Percentiles rank a stretch among this genome's conserved stretches.
phyloP scores from a whole-genome alignment of 2,329 filamentous ascomycete species.

The Grosmannia serpens region DNA sequence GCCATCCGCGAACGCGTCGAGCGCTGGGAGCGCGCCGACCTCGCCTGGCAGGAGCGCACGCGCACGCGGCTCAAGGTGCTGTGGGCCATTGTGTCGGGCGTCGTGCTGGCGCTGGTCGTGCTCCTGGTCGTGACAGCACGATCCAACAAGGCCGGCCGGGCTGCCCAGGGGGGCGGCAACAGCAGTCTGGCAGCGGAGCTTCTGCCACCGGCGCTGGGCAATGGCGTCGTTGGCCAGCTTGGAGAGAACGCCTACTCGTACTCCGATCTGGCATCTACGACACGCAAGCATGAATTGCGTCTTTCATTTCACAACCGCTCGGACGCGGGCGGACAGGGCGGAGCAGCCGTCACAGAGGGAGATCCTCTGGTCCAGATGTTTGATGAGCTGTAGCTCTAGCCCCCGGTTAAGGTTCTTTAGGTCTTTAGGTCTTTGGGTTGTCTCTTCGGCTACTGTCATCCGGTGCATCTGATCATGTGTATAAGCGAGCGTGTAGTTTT shows the following conservation, averaged over 20 bases:
- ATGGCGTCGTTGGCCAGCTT: not conserved
- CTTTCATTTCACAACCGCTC: slow-evolving; percentile 3
- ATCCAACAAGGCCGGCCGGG: slow-evolving; percentile 13
- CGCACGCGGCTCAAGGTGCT: slow-evolving; percentile 48
- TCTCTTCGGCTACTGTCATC: not conserved
- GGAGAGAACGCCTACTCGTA: not conserved
- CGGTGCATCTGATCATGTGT: not conserved
- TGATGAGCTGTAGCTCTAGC: slow-evolving; percentile 6
- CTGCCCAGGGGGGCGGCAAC: not conserved
- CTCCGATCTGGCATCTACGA: not conserved
- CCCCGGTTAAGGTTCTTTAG: not conserved
- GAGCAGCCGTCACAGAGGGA: not conserved
- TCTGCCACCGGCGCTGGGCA: not conserved
- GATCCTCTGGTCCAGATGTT: slow-evolving; percentile 6
- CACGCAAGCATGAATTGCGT: not conserved
- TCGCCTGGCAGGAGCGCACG: slow-evolving; percentile 57
- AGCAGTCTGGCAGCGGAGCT: not conserved
- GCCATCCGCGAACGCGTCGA: slow-evolving; percentile 53
- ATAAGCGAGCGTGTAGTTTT: not conserved
- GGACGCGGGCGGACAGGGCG: not conserved
- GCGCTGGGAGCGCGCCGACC: slow-evolving; percentile 55
- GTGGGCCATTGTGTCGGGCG: slow-evolving; percentile 46
- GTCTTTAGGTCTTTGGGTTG: not conserved
- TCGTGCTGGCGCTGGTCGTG: slow-evolving; percentile 36
- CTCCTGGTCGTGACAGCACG: slow-evolving; percentile 24